Conservation (phyloP, 1,139 yeast genomes). For the Magnusiomyces ingens region DNA sequence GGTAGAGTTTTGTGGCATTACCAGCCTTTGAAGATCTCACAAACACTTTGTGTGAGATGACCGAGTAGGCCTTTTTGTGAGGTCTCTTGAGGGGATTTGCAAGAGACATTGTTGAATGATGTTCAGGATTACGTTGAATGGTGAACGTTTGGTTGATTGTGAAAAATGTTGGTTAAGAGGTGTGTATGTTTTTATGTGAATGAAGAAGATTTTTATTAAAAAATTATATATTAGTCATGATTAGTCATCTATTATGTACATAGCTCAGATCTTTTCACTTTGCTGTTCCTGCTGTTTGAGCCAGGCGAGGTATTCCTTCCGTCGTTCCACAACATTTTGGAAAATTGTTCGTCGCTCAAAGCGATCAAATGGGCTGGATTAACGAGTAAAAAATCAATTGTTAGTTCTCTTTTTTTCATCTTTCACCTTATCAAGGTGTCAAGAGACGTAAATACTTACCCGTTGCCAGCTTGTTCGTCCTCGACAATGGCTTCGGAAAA, state of each 20-base stretch:
- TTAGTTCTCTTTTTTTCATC: background rate
- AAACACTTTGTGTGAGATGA: conserved; percentile 70
- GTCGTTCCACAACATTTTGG: conserved; percentile 26
- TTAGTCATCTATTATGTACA: too few relatives aligned
- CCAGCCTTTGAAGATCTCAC: conserved; percentile 81
- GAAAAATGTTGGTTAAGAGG: too few relatives aligned
- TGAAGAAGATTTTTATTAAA: too few relatives aligned
- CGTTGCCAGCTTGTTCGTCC: conserved; percentile 24
- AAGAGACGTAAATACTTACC: conserved; percentile 18
- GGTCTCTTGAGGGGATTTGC: conserved; percentile 18
- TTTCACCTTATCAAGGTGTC: too few relatives aligned
- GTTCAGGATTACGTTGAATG: too few relatives aligned
- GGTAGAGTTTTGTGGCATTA: conserved; percentile 79
- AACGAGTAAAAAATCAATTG: conserved; percentile 12
- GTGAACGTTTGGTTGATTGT: too few relatives aligned
- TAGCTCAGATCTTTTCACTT: background rate
- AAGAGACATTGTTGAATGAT: background rate
- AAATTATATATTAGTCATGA: too few relatives aligned
- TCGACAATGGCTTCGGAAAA: conserved; percentile 26
- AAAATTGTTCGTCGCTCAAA: conserved; percentile 33
- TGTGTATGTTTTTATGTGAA: too few relatives aligned
- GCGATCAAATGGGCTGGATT: conserved; percentile 23
- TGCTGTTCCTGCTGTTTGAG: conserved; percentile 1
- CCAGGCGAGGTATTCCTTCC: conserved; percentile 30
- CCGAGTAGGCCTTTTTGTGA: conserved; percentile 14